Conservation (phyloP, 192 early-diverging fungal genomes). For the Diversispora eburnea region DNA sequence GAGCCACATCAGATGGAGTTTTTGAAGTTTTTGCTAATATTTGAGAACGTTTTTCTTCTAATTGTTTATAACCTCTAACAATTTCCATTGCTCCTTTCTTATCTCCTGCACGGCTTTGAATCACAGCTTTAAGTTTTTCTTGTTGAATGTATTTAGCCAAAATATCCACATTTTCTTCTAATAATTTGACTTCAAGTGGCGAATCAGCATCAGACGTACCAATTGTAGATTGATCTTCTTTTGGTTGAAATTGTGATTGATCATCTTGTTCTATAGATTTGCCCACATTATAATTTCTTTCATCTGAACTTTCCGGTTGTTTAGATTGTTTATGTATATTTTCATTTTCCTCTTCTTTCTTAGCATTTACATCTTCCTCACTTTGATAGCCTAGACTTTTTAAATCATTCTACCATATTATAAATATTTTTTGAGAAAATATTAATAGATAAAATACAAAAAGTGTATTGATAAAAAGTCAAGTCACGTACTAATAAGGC, state of each 20-base stretch:
- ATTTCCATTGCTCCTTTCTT: slow-evolving; percentile 41
- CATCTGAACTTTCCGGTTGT: slow-evolving; percentile 12
- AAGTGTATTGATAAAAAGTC: not conserved
- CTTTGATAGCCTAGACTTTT: slow-evolving; percentile 34
- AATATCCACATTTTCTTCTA: slow-evolving; percentile 33
- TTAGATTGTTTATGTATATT: not conserved
- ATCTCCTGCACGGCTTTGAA: slow-evolving; percentile 47
- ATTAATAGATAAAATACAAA: not conserved
- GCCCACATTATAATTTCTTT: not conserved
- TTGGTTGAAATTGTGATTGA: too few relatives aligned
- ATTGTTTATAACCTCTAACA: slow-evolving; percentile 38
- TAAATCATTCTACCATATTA: slow-evolving; percentile 29
- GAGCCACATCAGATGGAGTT: slow-evolving; percentile 34
- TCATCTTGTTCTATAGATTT: not conserved
- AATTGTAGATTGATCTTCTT: too few relatives aligned
- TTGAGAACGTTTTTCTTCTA: slow-evolving; percentile 33
- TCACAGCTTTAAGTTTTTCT: slow-evolving; percentile 49
- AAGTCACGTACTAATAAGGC: slow-evolving; percentile 51
- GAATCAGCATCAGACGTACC: slow-evolving; percentile 5
- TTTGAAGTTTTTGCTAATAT: slow-evolving; percentile 33
- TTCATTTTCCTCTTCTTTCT: too few relatives aligned
- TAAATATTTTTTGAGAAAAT: not conserved
- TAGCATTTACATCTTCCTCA: slow-evolving; percentile 18
- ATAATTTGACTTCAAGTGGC: slow-evolving; percentile 32
- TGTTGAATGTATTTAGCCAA: slow-evolving; percentile 43